These are phyloP conservation scores for Astrephomene gubernaculifera DNA, from an alignment of 139 green algal species.

Conservation along the genomic window DNA sequence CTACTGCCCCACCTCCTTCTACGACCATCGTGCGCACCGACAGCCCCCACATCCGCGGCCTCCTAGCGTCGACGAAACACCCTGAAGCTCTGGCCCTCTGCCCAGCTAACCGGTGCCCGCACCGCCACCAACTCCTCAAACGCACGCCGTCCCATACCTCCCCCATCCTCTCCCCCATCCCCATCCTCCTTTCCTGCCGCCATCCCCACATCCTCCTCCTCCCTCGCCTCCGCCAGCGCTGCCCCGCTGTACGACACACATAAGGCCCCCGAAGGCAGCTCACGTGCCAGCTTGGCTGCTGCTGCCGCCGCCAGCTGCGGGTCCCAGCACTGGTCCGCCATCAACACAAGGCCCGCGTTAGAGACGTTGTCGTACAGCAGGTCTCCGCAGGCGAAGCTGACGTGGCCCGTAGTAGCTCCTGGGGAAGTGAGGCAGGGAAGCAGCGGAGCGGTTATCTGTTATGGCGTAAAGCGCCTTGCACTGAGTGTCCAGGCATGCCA, in stretches of 20 bases:
- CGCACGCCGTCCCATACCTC: not conserved
- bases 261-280: conserved; percentile 23
- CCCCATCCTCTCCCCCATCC: not conserved
- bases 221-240: not conserved
- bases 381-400: not conserved
- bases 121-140: conserved; percentile 29
- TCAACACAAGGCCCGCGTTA: conserved; percentile 9
- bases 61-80: not conserved
- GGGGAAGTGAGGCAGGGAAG: too few species aligned
- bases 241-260: conserved; percentile 30
- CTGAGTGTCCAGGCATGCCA: too few species aligned
- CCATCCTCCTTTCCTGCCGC: not conserved
- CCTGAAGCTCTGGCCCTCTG: not conserved
- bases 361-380: conserved; percentile 21
- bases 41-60: too few species aligned
- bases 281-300: conserved; percentile 4
- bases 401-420: too few species aligned
- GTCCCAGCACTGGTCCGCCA: conserved; percentile 46
- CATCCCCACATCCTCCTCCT: too few species aligned
- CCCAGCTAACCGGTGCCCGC: conserved; percentile 8
- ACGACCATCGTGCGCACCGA: too few species aligned
- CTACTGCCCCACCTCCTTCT: too few species aligned
- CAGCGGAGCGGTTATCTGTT: too few species aligned
- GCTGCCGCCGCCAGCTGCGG: not conserved
- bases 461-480: too few species aligned